phyloP scores from a whole-genome alignment of 441 rosid species.

The Populus hybrid region DNA sequence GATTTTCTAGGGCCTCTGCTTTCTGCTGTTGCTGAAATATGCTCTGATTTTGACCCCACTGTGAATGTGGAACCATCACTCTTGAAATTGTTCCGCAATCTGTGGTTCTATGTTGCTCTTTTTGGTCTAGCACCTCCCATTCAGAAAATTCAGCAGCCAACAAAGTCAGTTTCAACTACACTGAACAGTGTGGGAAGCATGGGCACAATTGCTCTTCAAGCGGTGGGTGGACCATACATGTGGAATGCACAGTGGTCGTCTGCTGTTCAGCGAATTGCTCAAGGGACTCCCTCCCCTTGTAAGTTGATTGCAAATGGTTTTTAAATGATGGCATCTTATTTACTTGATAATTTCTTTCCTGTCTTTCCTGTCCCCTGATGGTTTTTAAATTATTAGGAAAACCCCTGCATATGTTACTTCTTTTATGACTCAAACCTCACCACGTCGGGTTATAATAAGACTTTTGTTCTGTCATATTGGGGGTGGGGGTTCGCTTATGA shows the following conservation, averaged over 20 bases:
- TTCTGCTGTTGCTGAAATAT: constrained; percentile 97
- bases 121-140: constrained; percentile 98
- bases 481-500: not conserved
- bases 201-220: constrained; percentile 78
- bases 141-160: constrained; percentile 50
- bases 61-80: constrained; percentile 87
- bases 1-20: constrained; percentile 96
- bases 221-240: constrained; percentile 97
- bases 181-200: constrained; percentile 74
- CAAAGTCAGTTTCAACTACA: constrained; percentile 70
- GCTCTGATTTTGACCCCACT: constrained; percentile 94
- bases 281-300: constrained; percentile 99
- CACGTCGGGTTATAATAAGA: not conserved
- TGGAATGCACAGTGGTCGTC: constrained; percentile 81
- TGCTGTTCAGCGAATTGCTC: constrained; percentile 92
- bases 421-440: too few species aligned
- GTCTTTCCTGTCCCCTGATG: too few species aligned
- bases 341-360: too few species aligned
- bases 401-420: not conserved
- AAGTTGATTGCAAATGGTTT: constrained; percentile 33
- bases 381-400: too few species aligned
- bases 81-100: constrained; percentile 92
- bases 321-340: not conserved
- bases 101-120: constrained; percentile 98
- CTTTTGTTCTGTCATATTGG: not conserved